Conservation (phyloP, 306 rosid species). For the Prunus davidiana region DNA sequence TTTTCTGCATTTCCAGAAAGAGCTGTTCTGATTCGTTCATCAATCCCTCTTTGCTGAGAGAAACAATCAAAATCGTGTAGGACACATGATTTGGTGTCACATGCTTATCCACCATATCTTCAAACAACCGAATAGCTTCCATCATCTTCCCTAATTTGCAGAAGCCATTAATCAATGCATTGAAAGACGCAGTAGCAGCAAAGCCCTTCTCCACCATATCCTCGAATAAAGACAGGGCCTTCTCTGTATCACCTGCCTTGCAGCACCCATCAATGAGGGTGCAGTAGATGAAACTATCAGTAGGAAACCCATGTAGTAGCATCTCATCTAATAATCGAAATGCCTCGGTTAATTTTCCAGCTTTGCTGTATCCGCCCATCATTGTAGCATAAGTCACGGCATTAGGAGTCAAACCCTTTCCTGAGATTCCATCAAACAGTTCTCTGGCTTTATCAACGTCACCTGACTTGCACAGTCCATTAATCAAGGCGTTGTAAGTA, state of each 20-base stretch:
- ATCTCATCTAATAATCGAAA: constrained; percentile 37
- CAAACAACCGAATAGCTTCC: constrained; percentile 37
- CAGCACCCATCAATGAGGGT: constrained; percentile 45
- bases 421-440: constrained; percentile 32
- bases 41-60: constrained; percentile 29
- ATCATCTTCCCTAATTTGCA: constrained; percentile 31
- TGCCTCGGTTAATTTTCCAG: constrained; percentile 37
- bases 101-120: constrained; percentile 30
- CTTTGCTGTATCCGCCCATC: constrained; percentile 41
- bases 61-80: constrained; percentile 36
- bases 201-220: constrained; percentile 34
- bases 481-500: constrained; percentile 36
- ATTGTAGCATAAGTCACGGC: constrained; percentile 42
- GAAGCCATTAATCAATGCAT: constrained; percentile 38
- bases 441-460: constrained; percentile 36
- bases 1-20: constrained; percentile 36
- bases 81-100: constrained; percentile 31
- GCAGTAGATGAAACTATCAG: constrained; percentile 30
- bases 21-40: constrained; percentile 38
- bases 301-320: constrained; percentile 32
- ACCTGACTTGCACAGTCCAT: constrained; percentile 48
- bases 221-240: constrained; percentile 29
- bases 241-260: constrained; percentile 36
- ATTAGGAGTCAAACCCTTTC: constrained; percentile 36
- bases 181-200: constrained; percentile 33